Evolutionary conservation across 805 yeast genomes (phyloP).

Genomic region (Sugiyamaella marilandica): DNA sequence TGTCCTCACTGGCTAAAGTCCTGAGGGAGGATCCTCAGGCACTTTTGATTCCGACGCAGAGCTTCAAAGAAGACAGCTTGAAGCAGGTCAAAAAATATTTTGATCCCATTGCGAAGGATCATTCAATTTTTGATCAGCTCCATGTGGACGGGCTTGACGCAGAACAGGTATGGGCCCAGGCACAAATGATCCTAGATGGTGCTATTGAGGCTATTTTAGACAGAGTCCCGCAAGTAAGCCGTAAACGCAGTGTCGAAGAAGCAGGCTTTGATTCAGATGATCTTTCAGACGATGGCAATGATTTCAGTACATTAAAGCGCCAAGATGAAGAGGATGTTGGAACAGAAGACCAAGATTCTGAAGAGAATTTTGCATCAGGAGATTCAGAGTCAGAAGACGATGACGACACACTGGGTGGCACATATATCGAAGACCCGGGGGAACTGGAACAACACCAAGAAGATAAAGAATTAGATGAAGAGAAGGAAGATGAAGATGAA

Average conservation of each 20-base stretch:
- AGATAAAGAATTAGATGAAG: slow-evolving; percentile 25
- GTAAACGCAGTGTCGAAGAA: slow-evolving; percentile 17
- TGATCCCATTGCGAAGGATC: slow-evolving; percentile 51
- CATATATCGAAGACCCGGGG: slow-evolving; percentile 25
- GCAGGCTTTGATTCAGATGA: slow-evolving; percentile 19
- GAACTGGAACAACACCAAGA: slow-evolving; percentile 34
- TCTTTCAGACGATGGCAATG: slow-evolving; percentile 14
- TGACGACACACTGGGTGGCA: slow-evolving; percentile 27
- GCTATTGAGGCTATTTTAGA: slow-evolving; percentile 61
- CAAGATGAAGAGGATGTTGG: slow-evolving; percentile 15
- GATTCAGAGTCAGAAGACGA: slow-evolving; percentile 26
- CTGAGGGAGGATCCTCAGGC: slow-evolving; percentile 26
- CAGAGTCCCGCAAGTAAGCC: slow-evolving; percentile 42
- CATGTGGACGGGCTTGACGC: slow-evolving; percentile 84
- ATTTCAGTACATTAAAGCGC: background rate
- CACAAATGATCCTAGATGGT: slow-evolving; percentile 76
- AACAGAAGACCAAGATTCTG: slow-evolving; percentile 24
- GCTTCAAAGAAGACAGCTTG: slow-evolving; percentile 24
- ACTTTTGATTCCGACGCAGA: slow-evolving; percentile 23
- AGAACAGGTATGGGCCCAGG: slow-evolving; percentile 90
- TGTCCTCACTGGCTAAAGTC: slow-evolving; percentile 10
- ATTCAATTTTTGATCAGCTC: slow-evolving; percentile 72
- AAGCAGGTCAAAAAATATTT: slow-evolving; percentile 41
- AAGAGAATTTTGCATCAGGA: slow-evolving; percentile 28
- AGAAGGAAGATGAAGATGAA: slow-evolving; percentile 28